These are phyloP conservation scores for Cucurbita ficifolia DNA, from an alignment of 306 rosid genomes.

Conservation along the genomic window DNA sequence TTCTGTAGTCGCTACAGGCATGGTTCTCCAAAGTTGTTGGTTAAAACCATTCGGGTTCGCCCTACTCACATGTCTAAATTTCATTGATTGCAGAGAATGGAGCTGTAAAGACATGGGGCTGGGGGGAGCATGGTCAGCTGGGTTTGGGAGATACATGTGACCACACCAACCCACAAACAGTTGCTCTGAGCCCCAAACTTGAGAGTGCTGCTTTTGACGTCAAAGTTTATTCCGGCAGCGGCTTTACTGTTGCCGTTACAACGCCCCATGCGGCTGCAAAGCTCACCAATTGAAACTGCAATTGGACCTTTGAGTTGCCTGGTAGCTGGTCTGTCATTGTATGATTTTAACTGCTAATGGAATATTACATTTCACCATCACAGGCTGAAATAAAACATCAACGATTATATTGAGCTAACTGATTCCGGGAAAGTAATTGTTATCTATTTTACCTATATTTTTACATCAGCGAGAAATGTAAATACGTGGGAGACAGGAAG, in stretches of 20 bases:
- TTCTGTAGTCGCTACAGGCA: constrained; percentile 60
- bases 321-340: neutral
- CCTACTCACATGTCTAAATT: neutral
- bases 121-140: constrained; percentile 99
- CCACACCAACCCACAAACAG: constrained; percentile 36
- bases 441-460: neutral
- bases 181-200: constrained; percentile 17
- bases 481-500: neutral
- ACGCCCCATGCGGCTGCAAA: constrained; percentile 4
- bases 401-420: neutral
- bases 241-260: constrained; percentile 51
- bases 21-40: neutral
- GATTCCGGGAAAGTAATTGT: neutral
- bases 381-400: neutral
- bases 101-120: constrained; percentile 75
- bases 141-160: constrained; percentile 64
- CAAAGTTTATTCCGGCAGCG: constrained; percentile 70
- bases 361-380: neutral
- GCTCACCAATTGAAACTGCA: neutral
- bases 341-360: neutral
- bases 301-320: neutral
- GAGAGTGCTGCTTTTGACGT: constrained; percentile 12
- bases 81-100: constrained; percentile 28
- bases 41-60: neutral
- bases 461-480: neutral